A percentile compares a stretch with the other conserved stretches of the same genome.
Conservation (phyloP, 257 asterid genomes). For the Thymus quinquecostatus region DNA sequence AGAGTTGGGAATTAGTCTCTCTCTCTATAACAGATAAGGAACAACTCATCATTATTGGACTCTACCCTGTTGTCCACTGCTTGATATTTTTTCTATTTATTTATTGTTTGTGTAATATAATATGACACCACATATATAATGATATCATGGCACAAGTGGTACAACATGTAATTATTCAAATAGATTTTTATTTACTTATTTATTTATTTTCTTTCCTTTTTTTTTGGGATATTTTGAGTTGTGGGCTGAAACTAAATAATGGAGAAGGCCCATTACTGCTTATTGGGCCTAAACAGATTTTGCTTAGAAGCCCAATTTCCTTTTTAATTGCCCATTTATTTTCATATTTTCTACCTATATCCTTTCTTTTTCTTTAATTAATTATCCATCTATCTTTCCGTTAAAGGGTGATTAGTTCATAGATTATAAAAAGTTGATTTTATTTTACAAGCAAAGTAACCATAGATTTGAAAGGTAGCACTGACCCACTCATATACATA, state of each 20-base stretch:
- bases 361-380: neutral
- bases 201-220: too few relatives aligned
- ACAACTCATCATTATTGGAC: slow-evolving; percentile 16
- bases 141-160: too few relatives aligned
- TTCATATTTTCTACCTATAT: too few relatives aligned
- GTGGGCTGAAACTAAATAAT: neutral
- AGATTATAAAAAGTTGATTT: neutral
- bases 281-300: neutral
- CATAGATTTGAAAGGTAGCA: neutral
- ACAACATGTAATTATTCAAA: too few relatives aligned
- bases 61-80: slow-evolving; percentile 5
- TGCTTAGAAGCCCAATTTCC: neutral
- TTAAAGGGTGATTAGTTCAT: neutral
- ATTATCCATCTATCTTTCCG: neutral
- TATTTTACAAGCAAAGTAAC: neutral
- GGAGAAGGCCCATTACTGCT: neutral
- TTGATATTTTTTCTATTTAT: neutral
- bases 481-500: neutral
- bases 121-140: neutral
- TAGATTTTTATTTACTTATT: too few relatives aligned
- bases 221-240: neutral
- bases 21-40: slow-evolving; percentile 8
- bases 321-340: neutral
- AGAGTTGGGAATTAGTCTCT: slow-evolving; percentile 35
- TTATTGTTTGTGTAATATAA: neutral